Base-by-base conservation (phyloP, 2,329 filamentous ascomycete genomes). In the Pyrenochaeta sp. region DNA sequence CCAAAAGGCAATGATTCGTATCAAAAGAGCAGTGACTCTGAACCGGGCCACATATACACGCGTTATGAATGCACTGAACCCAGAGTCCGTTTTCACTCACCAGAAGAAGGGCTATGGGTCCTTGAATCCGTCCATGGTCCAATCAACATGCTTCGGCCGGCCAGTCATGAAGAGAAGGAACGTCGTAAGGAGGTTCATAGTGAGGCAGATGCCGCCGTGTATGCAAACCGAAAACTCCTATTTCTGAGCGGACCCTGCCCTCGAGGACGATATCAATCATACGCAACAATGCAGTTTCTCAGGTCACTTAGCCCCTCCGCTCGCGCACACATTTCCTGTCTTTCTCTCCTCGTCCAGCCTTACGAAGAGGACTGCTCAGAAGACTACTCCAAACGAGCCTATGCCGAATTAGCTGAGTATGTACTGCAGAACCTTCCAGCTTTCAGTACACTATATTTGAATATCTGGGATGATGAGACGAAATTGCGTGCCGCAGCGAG, bases 221-320 rank as follows among this genome's bases (percentile, higher is more conserved):
- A 75, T 33, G 54, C 58, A 9, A 55, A 48, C 4, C 55, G 64
- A 7, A 69, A 64, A 27, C 67, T 74, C 17, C 51, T 69, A 7
- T 61, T 73, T 21, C 42, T 72, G 1, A 68, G 65, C 7, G 68
- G 70, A 0, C 68, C 67, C 1, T 73, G 68, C 47, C 68, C 71
- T 1, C 57, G 72, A 15, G 72, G 72, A 14, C 58, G 71, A n/a
- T 74, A 73, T 33, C 70, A 73, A 39, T 63, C 68, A 3, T 68
- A 71, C 41, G 71, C 68, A n/a, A 69, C 71, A 0, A 56, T 59
- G 9, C 53, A 42, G 1, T 73, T 64, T 55, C 57, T 74, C n/a
- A 46, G 61, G 4, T 50, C 51, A 1, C 46, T 70, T 10, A 52
- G 39, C 27, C n/a, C 44, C 7, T 30, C 43, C 9, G 67, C 63